Base-by-base conservation (phyloP, 345 rosid species). In the Erucastrum elatum region DNA sequence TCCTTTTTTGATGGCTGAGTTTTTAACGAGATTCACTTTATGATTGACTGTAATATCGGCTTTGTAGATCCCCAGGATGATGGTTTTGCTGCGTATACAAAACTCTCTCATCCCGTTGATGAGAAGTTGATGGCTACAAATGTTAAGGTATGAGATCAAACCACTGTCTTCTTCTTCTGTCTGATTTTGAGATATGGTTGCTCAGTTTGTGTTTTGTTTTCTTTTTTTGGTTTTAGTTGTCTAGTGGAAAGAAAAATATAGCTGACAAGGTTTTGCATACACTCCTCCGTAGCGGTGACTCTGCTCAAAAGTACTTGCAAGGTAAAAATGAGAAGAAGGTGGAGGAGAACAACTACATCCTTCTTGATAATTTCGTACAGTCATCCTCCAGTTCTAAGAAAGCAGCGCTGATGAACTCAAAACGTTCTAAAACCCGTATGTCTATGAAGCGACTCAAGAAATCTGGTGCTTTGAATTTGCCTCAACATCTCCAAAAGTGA, bases 231-330 rank as follows among this genome's bases (percentile, higher is more conserved):
- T 9, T 77, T 74, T 83, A 94, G 98, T 75, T 85, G 37, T 81
- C 89, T 29, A 74, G 86, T 74, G 77, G 82, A 75, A 88, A 81
- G 75, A 86, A 87, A 82, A 88, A 76, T 78, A 68, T 82, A 72
- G 88, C 85, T 0, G 88, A 89, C 77, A 89, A 84, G 75, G 71
- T 89, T 66, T 77, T 94, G 84, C 89, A 88, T 62, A 90, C 84
- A 5, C 94, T 95, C 75, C 87, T 91, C 67, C 90, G 90, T 71
- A 86, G 81, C 17, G 99, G 99, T 66, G 98, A 95, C 87, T 84
- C 85, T 69, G 87, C 96, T 46, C 90, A 85, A 33, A 95, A 93
- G 77, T 90, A 95, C 83, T 68, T 85, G 85, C 94, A 89, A 66
- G 93, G 97, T 56, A 84, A 86, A 41, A 91, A 87, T 81, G 84